Evolutionary conservation across 1,284 basidiomycete species (phyloP).

Genomic region (Pseudozyma tsukubaensis): DNA sequence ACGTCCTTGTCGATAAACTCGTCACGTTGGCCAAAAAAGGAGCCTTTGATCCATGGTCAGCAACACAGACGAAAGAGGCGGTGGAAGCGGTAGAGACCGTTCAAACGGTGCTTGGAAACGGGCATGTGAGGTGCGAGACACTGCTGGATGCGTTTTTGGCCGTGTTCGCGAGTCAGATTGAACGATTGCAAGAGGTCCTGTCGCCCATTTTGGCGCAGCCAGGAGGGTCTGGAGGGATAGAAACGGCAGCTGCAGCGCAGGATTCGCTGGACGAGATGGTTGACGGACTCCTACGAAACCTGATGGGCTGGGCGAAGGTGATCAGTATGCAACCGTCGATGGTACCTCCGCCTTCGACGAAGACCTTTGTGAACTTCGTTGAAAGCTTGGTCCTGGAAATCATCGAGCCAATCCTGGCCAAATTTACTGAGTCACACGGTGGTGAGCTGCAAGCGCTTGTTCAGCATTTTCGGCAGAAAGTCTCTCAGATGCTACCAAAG

Average conservation of each 20-base stretch:
- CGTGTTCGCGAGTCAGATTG: slow-evolving; percentile 8
- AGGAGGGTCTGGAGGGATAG: background rate
- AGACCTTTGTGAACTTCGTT: background rate
- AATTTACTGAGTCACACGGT: background rate
- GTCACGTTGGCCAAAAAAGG: slow-evolving; percentile 28
- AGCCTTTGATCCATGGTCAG: slow-evolving; percentile 51
- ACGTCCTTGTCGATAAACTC: slow-evolving; percentile 49
- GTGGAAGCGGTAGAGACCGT: slow-evolving; percentile 43
- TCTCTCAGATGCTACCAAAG: background rate
- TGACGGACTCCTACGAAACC: slow-evolving; percentile 7
- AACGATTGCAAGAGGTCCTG: slow-evolving; percentile 17
- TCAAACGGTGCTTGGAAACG: slow-evolving; percentile 29
- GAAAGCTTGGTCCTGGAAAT: slow-evolving; percentile 9
- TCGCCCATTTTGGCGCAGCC: background rate
- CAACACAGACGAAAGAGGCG: slow-evolving; percentile 28
- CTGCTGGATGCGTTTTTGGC: slow-evolving; percentile 26
- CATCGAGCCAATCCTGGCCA: background rate
- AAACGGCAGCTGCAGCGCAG: background rate
- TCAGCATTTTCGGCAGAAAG: background rate
- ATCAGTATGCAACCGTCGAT: background rate
- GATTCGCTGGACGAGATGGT: slow-evolving; percentile 6
- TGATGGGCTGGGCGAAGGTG: slow-evolving; percentile 4
- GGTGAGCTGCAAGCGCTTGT: background rate
- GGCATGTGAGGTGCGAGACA: slow-evolving; percentile 27
- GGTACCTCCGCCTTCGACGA: background rate